A percentile compares a stretch with the other conserved stretches of the same genome.
Evolutionary conservation across 2,329 filamentous ascomycete species (phyloP).

Genomic region (Zymoseptoria passerinii): DNA sequence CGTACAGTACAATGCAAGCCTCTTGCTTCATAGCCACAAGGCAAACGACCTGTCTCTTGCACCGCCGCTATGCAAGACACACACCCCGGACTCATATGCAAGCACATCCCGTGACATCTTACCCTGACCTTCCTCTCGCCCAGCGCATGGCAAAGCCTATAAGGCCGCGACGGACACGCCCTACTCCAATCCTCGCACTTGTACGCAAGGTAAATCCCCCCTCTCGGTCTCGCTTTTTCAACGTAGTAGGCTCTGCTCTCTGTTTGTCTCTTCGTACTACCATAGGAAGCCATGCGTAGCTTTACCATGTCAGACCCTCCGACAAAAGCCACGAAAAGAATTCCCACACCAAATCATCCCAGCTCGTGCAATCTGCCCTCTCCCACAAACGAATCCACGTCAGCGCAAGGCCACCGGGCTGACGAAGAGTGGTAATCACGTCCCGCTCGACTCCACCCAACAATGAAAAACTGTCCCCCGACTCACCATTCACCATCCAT

Average conservation of each 20-base stretch:
- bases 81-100: neutral
- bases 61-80: neutral
- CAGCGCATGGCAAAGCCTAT: neutral
- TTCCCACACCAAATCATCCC: too few relatives aligned
- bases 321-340: too few relatives aligned
- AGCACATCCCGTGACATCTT: too few relatives aligned
- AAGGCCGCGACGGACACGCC: neutral
- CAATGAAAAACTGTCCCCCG: too few relatives aligned
- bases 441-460: too few relatives aligned
- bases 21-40: neutral
- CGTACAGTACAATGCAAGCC: neutral
- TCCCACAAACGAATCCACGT: too few relatives aligned
- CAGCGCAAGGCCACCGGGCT: too few relatives aligned
- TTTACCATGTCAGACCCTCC: neutral
- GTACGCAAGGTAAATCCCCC: neutral
- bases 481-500: too few relatives aligned
- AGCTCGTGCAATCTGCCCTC: too few relatives aligned
- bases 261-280: neutral
- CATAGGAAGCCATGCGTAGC: neutral
- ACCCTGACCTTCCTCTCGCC: neutral
- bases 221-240: neutral
- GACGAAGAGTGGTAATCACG: too few relatives aligned
- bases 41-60: neutral
- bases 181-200: neutral
- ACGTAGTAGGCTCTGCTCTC: neutral